These are phyloP conservation scores for Ambrosiella beaveri DNA, from an alignment of 2,329 filamentous ascomycete species.

Conservation along the genomic window DNA sequence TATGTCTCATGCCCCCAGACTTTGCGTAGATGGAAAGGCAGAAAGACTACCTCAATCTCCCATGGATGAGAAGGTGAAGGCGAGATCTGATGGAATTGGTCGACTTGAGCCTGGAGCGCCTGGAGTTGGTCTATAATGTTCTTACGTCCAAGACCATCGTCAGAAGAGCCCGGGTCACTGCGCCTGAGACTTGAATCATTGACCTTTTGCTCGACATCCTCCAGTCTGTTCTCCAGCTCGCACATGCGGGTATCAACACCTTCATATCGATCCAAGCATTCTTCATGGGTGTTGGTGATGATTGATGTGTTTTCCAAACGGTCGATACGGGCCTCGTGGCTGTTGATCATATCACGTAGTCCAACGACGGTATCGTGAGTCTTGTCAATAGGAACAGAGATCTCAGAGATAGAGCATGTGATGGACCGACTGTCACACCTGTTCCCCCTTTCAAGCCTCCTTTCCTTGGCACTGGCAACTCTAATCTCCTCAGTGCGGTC, in stretches of 20 bases:
- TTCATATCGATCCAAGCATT: constrained; percentile 51
- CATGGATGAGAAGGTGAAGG: constrained; percentile 42
- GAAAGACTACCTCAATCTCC: constrained; percentile 58
- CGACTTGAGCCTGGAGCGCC: constrained; percentile 31
- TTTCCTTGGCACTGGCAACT: not conserved
- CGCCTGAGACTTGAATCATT: constrained; percentile 26
- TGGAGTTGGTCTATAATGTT: constrained; percentile 35
- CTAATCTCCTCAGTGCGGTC: constrained; percentile 17
- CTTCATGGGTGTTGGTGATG: constrained; percentile 42
- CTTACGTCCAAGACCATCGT: constrained; percentile 25
- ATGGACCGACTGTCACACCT: constrained; percentile 13
- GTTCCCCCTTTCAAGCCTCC: not conserved
- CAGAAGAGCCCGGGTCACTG: constrained; percentile 26
- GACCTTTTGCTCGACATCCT: constrained; percentile 33
- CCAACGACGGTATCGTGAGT: constrained; percentile 26
- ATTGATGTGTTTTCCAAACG: constrained; percentile 55
- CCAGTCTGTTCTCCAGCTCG: constrained; percentile 48
- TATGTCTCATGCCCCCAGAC: constrained; percentile 37
- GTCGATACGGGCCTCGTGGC: constrained; percentile 49
- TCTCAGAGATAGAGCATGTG: constrained; percentile 14
- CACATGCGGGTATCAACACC: constrained; percentile 47
- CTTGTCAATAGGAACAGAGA: constrained; percentile 10
- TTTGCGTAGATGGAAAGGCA: constrained; percentile 48
- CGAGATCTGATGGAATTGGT: constrained; percentile 39
- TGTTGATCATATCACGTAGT: constrained; percentile 35